Conservation (phyloP, 2,329 filamentous ascomycete genomes). For the Tolypocladium cylindrosporum region DNA sequence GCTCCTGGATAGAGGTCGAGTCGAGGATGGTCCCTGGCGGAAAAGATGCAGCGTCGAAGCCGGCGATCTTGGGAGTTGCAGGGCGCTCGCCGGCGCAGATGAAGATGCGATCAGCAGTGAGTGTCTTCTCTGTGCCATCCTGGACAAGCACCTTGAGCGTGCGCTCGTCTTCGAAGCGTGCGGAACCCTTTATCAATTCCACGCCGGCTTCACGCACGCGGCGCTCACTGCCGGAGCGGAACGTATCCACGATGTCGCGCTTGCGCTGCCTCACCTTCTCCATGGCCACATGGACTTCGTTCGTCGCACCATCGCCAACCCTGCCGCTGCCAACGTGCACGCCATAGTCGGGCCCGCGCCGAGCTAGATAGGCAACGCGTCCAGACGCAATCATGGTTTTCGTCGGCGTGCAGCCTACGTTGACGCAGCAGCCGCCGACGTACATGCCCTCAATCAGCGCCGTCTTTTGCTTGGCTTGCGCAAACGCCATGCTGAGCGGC, state of each 20-base stretch:
- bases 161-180: slow-evolving; percentile 29
- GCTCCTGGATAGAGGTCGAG: slow-evolving; percentile 37
- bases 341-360: slow-evolving; percentile 34
- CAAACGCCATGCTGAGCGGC: slow-evolving; percentile 36
- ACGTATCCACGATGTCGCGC: slow-evolving; percentile 40
- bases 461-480: slow-evolving; percentile 31
- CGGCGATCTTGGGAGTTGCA: slow-evolving; percentile 24
- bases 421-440: slow-evolving; percentile 43
- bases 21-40: slow-evolving; percentile 21
- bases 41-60: slow-evolving; percentile 14
- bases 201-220: slow-evolving; percentile 29
- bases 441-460: slow-evolving; percentile 36
- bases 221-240: slow-evolving; percentile 35
- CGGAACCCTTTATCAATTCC: slow-evolving; percentile 34
- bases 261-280: slow-evolving; percentile 38
- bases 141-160: slow-evolving; percentile 22
- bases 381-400: slow-evolving; percentile 47
- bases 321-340: slow-evolving; percentile 17
- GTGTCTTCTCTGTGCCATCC: slow-evolving; percentile 18
- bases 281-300: slow-evolving; percentile 33
- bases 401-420: slow-evolving; percentile 46
- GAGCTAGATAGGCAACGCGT: slow-evolving; percentile 33
- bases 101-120: slow-evolving; percentile 32
- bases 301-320: neutral
- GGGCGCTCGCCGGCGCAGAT: slow-evolving; percentile 36